Conservation (phyloP, 2,329 filamentous ascomycete species). For the Apiospora pterosperma region DNA sequence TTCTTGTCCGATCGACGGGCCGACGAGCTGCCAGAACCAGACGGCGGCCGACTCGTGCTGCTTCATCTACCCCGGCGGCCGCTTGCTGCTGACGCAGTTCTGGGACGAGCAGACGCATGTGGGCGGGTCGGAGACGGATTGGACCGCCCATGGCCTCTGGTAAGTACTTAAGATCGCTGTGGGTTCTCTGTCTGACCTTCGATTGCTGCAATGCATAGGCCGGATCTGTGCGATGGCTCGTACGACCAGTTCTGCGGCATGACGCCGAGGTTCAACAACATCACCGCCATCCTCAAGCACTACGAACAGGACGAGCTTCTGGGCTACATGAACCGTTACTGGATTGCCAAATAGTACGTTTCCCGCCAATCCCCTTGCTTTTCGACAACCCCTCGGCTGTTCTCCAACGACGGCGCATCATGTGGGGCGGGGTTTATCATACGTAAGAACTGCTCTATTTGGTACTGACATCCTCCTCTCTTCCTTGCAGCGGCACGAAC, state of each 20-base stretch:
- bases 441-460: not conserved
- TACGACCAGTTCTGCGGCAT: conserved; percentile 41
- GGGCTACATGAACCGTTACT: conserved; percentile 39
- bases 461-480: not conserved
- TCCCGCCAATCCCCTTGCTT: not conserved
- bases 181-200: not conserved
- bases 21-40: conserved; percentile 37
- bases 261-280: conserved; percentile 38
- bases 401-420: too few species aligned
- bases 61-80: conserved; percentile 38
- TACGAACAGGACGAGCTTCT: conserved; percentile 36
- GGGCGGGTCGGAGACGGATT: conserved; percentile 38
- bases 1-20: conserved; percentile 38
- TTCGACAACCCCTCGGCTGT: too few species aligned
- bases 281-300: conserved; percentile 36
- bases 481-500: conserved; percentile 31
- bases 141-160: conserved; percentile 44
- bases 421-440: too few species aligned
- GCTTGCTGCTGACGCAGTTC: conserved; percentile 40
- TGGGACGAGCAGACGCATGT: conserved; percentile 39
- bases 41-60: conserved; percentile 37
- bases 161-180: conserved; percentile 17
- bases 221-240: conserved; percentile 41
- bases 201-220: conserved; percentile 24
- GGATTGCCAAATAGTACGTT: conserved; percentile 36